Evolutionary conservation across 2,329 filamentous ascomycete genomes (phyloP), one percentile per base, ranked within the genome.

Genomic region (Penicillium sp.): DNA sequence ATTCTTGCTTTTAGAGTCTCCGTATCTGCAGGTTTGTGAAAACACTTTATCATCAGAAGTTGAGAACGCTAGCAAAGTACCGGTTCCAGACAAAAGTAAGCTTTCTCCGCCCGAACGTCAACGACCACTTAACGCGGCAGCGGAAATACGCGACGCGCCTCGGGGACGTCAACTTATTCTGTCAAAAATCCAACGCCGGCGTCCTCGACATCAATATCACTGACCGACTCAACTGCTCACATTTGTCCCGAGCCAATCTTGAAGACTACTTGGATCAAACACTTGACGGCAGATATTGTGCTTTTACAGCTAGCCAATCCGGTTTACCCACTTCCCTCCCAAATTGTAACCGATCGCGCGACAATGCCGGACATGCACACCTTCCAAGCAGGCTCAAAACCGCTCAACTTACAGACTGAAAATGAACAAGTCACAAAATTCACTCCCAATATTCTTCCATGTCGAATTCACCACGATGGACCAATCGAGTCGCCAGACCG

Each of bases 391-490:
- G 46, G 39, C 59, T 46, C 54, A 58, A 54, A 53, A 60, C 49
- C 48, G 53, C 39, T 44, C 39, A 39, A 54, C 13, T 46, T 48
- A 40, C 53, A n/a, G 8, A 11, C 57, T 11, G 53, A 56, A n/a
- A 51, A 51, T 32, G 47, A 54, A 4, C 51, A 58, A 32, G 51
- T 49, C 4, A 50, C 54, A 12, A 75, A 75, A 50, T 74, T 74
- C 46, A 80, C 75, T 0, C 80, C 85, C 4, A 85, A 95, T 61
- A 72, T 95, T 18, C 76, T 96, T 11, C 90, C 90, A 3, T 93
- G 88, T 60, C 80, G 82, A 46, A 81, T 96, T 62, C 79, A 90
- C 59, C 85, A 94, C 67, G 81, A 86, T 58, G 90, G 90, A 1
- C 76, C 82, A 1, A 74, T 91, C 46, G 78, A 83, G 43, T 74